phyloP scores from a whole-genome alignment of 2,329 filamentous ascomycete genomes.

The Gliomastix tumulicola region DNA sequence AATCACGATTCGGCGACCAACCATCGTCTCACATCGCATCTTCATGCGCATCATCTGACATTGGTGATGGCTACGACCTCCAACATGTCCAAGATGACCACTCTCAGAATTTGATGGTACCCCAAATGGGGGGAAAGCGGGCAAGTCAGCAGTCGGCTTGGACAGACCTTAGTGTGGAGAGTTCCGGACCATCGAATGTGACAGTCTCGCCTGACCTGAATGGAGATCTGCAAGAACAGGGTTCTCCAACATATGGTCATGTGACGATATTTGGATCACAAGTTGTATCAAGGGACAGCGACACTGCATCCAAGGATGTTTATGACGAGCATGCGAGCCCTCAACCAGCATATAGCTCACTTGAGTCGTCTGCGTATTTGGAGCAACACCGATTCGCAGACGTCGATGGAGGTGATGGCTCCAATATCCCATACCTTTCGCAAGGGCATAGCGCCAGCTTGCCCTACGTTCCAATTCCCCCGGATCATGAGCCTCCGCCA shows the following conservation, averaged over 20 bases:
- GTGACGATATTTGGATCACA: conserved; percentile 22
- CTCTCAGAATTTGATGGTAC: conserved; percentile 39
- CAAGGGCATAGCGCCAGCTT: conserved; percentile 10
- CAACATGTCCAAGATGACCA: conserved; percentile 21
- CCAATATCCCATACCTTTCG: conserved; percentile 38
- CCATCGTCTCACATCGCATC: conserved; percentile 26
- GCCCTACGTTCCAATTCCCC: conserved; percentile 26
- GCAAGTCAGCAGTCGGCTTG: conserved; percentile 50
- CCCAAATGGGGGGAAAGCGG: conserved; percentile 35
- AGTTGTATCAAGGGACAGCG: conserved; percentile 16
- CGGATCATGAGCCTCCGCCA: conserved; percentile 44
- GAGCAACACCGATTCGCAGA: conserved; percentile 37
- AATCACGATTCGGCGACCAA: conserved; percentile 17
- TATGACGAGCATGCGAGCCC: background rate
- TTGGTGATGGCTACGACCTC: conserved; percentile 17
- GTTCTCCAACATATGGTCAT: conserved; percentile 19
- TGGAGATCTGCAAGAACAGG: too few species aligned
- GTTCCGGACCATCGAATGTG: conserved; percentile 30
- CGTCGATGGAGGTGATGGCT: conserved; percentile 42
- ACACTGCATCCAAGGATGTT: conserved; percentile 10
- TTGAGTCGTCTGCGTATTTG: conserved; percentile 14
- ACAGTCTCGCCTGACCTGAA: conserved; percentile 18
- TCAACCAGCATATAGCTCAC: conserved; percentile 8
- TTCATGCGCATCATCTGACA: conserved; percentile 31
- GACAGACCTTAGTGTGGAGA: conserved; percentile 54